Evolutionary conservation across 2,329 filamentous ascomycete genomes (phyloP).

Genomic region (Harringtonia lauricola): DNA sequence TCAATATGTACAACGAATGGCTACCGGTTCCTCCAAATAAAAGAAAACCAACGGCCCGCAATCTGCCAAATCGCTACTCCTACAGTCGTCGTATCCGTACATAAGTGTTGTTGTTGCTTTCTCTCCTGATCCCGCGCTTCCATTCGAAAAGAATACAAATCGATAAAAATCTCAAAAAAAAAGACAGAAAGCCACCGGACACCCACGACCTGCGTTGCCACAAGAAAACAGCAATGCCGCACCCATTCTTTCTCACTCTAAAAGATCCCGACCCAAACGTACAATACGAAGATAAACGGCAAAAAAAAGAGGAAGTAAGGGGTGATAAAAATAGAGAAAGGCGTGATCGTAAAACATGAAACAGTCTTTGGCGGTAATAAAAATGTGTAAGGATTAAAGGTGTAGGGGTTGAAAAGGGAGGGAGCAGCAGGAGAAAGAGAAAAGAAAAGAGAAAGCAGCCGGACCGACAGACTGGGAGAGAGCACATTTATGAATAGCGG

Average conservation of each 20-base stretch:
- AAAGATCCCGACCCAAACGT: conserved; percentile 1
- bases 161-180: neutral
- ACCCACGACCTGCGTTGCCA: conserved; percentile 7
- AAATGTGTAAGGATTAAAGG: conserved; percentile 6
- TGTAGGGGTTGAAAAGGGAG: neutral
- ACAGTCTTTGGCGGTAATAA: conserved; percentile 3
- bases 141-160: neutral
- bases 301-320: neutral
- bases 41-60: too few species aligned
- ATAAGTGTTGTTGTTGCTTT: neutral
- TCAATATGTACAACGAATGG: conserved; percentile 6
- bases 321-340: conserved; percentile 2
- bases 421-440: neutral
- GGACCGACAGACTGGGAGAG: neutral
- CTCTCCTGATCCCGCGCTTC: neutral
- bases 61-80: conserved; percentile 1
- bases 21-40: too few species aligned
- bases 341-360: conserved; percentile 2
- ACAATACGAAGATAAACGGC: neutral
- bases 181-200: neutral
- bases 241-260: conserved; percentile 3
- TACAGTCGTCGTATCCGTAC: conserved; percentile 5
- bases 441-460: neutral
- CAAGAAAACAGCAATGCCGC: neutral
- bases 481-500: neutral